Percentiles rank a stretch among this genome's conserved stretches.
Evolutionary conservation across 495 filamentous ascomycete genomes (phyloP).

Genomic region (Penicillium mononematosum): DNA sequence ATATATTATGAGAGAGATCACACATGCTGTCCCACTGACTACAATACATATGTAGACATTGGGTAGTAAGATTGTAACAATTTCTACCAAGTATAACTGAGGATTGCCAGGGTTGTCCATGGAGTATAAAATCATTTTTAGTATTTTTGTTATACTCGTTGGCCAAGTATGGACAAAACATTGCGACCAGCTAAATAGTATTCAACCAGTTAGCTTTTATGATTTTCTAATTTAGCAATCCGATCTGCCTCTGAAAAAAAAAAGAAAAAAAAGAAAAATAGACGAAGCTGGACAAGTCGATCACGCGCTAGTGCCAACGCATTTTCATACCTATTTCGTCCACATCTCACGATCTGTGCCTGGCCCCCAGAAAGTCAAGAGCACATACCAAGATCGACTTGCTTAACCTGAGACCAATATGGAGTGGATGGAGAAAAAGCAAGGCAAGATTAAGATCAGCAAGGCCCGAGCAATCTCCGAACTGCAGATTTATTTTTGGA

Average conservation of each 20-base stretch:
- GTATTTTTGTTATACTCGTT: not conserved
- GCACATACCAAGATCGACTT: not conserved
- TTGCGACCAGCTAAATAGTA: not conserved
- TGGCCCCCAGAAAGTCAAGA: not conserved
- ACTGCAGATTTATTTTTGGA: constrained; percentile 13
- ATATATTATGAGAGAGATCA: no score
- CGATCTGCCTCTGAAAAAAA: not conserved
- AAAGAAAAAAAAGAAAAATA: no score
- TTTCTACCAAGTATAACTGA: not conserved
- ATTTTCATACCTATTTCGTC: not conserved
- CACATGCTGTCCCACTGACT: no score
- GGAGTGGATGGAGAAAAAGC: not conserved
- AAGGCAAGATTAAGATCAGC: constrained; percentile 5
- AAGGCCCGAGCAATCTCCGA: constrained; percentile 3
- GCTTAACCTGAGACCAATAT: not conserved
- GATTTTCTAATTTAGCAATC: not conserved
- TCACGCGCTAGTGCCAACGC: not conserved
- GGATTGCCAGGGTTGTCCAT: not conserved
- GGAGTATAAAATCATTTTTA: not conserved
- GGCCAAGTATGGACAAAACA: not conserved
- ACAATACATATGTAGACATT: no score
- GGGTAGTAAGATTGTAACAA: no score
- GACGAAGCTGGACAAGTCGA: not conserved
- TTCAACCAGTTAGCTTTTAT: not conserved
- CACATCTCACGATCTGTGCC: not conserved